Conservation (phyloP, 805 yeast genomes). For the Metschnikowia bowlesiae region DNA sequence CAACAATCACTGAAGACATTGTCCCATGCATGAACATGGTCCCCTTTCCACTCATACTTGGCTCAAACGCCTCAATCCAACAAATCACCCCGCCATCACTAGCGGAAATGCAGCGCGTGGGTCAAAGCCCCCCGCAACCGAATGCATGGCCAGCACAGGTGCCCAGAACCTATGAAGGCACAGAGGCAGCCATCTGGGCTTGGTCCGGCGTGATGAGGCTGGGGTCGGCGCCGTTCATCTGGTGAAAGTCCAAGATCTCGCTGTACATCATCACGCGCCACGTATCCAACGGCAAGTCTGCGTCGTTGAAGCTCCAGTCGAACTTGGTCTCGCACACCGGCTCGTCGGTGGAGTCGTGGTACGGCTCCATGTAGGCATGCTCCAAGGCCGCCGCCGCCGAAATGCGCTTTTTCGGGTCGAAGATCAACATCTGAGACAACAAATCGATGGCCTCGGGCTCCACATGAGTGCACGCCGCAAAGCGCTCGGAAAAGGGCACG, state of each 20-base stretch:
- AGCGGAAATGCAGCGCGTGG: no score
- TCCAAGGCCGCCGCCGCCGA: conserved; percentile 86
- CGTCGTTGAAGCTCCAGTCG: conserved; percentile 98
- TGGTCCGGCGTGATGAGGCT: conserved; percentile 5
- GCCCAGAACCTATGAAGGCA: background rate
- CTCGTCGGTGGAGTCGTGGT: conserved; percentile 96
- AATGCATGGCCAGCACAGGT: background rate
- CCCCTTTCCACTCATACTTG: no score
- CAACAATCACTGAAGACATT: no score
- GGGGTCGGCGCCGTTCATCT: conserved; percentile 54
- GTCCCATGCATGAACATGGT: no score
- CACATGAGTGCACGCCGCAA: conserved; percentile 52
- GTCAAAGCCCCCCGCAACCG: no score
- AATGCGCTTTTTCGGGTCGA: conserved; percentile 91
- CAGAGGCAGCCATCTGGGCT: background rate
- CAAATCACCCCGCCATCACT: no score
- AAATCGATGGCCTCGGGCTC: conserved; percentile 67
- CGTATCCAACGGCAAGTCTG: conserved; percentile 94
- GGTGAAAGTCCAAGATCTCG: conserved; percentile 94
- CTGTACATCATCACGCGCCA: conserved; percentile 99
- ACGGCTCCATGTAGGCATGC: conserved; percentile 90
- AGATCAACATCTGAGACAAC: conserved; percentile 83
- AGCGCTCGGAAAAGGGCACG: conserved; percentile 79
- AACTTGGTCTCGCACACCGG: conserved; percentile 89
- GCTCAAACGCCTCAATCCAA: no score